Evolutionary conservation across 345 rosid genomes (phyloP).

Genomic region (Murraya koenigii): DNA sequence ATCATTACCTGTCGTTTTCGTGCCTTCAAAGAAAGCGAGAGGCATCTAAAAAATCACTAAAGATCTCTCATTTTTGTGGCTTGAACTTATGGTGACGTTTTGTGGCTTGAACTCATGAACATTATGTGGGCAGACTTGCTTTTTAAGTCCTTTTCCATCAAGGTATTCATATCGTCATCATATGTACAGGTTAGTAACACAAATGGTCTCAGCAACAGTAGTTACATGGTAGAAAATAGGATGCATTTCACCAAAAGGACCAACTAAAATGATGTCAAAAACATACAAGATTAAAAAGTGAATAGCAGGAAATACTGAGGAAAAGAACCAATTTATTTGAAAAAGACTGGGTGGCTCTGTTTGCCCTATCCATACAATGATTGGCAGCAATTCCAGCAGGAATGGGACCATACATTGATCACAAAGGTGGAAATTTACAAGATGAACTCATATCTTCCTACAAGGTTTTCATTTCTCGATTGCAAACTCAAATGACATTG

Average conservation of each 20-base stretch:
- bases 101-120: background rate
- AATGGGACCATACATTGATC: constrained; percentile 8
- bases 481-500: constrained; percentile 15
- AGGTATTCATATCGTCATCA: background rate
- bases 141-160: constrained; percentile 4
- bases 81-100: background rate
- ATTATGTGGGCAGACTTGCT: constrained; percentile 11
- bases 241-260: background rate
- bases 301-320: background rate
- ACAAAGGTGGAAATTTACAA: constrained; percentile 22
- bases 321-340: constrained; percentile 16
- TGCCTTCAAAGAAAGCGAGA: background rate
- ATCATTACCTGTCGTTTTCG: background rate
- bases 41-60: background rate
- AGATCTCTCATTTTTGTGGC: constrained; percentile 16
- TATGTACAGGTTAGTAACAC: background rate
- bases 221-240: background rate
- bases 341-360: background rate
- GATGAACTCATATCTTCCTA: constrained; percentile 19
- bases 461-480: constrained; percentile 16
- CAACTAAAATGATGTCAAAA: background rate
- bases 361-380: constrained; percentile 8
- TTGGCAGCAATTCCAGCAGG: background rate
- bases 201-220: background rate
- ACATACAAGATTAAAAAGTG: background rate